A percentile compares a stretch with the other conserved stretches of the same genome.
These are phyloP conservation scores for Apiotrichum mycotoxinovorans DNA, from an alignment of 1,284 basidiomycete species.

Conservation along the genomic window DNA sequence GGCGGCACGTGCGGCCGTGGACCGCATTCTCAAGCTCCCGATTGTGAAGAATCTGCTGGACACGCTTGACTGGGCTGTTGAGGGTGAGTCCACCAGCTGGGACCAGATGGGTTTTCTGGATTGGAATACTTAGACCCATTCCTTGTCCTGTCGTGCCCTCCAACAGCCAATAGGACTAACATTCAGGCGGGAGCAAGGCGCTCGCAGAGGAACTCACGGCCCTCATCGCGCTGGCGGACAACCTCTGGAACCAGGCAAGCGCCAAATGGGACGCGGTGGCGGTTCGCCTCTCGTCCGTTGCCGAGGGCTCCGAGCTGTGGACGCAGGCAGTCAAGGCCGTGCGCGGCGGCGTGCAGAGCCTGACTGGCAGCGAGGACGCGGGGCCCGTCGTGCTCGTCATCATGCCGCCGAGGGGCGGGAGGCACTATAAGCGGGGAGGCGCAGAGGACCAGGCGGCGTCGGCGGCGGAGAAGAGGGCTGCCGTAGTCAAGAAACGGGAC, in stretches of 20 bases:
- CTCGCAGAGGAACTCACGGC: constrained; percentile 45
- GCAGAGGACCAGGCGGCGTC: neutral
- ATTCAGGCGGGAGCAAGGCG: constrained; percentile 34
- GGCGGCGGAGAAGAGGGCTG: constrained; percentile 32
- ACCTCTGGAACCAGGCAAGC: constrained; percentile 27
- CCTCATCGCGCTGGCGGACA: constrained; percentile 42
- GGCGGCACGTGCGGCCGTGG: constrained; percentile 10
- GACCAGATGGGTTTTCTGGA: no score
- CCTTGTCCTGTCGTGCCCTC: neutral
- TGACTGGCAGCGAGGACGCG: constrained; percentile 38
- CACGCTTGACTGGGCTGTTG: constrained; percentile 12
- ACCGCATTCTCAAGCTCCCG: constrained; percentile 7
- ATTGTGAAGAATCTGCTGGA: constrained; percentile 16
- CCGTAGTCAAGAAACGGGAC: constrained; percentile 21
- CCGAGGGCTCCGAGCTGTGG: constrained; percentile 33
- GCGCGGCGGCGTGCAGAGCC: constrained; percentile 42
- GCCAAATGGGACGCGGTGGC: constrained; percentile 42
- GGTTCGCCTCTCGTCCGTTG: constrained; percentile 34
- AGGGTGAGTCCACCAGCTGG: constrained; percentile 2
- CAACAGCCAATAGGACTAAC: constrained; percentile 10
- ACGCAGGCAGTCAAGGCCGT: constrained; percentile 38
- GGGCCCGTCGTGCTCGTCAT: constrained; percentile 47
- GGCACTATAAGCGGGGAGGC: constrained; percentile 11
- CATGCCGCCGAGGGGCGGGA: constrained; percentile 20
- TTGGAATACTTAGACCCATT: no score